Conservation (phyloP, 73 alveolate species). For the Paramecium sexaurelia region DNA sequence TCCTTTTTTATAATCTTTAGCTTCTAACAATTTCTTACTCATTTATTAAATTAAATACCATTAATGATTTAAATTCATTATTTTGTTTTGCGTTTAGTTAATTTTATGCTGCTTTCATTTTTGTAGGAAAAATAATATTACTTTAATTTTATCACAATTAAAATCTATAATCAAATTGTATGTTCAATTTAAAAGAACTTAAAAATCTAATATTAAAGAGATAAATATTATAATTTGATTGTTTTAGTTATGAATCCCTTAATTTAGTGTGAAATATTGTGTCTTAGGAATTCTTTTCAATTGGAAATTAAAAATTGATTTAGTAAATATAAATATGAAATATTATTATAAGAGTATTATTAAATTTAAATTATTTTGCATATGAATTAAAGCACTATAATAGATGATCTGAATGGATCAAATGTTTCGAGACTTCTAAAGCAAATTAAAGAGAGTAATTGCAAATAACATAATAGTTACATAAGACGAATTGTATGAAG, state of each 20-base stretch:
- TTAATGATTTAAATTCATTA: not conserved
- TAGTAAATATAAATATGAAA: too few relatives aligned
- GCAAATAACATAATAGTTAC: not conserved
- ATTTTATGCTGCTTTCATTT: not conserved
- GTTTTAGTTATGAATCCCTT: too few relatives aligned
- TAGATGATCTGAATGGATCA: slow-evolving; percentile 19
- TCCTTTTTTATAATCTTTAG: slow-evolving; percentile 49
- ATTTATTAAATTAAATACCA: not conserved
- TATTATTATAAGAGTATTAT: not conserved
- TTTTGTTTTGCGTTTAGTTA: slow-evolving; percentile 9
- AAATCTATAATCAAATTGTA: too few relatives aligned
- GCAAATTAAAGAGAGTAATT: slow-evolving; percentile 33
- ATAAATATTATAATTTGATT: too few relatives aligned
- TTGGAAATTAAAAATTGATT: too few relatives aligned
- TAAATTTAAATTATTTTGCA: not conserved
- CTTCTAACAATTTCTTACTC: not conserved
- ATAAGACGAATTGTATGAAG: slow-evolving; percentile 50
- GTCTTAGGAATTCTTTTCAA: too few relatives aligned
- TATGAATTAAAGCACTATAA: not conserved
- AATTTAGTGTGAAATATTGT: too few relatives aligned
- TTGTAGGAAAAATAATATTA: not conserved
- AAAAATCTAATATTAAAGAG: too few relatives aligned
- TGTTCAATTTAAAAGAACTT: too few relatives aligned
- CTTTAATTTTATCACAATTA: too few relatives aligned
- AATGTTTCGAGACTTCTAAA: slow-evolving; percentile 9